Evolutionary conservation across 139 green algal genomes (phyloP).

Genomic region (Chlamydomonas asymmetrica): DNA sequence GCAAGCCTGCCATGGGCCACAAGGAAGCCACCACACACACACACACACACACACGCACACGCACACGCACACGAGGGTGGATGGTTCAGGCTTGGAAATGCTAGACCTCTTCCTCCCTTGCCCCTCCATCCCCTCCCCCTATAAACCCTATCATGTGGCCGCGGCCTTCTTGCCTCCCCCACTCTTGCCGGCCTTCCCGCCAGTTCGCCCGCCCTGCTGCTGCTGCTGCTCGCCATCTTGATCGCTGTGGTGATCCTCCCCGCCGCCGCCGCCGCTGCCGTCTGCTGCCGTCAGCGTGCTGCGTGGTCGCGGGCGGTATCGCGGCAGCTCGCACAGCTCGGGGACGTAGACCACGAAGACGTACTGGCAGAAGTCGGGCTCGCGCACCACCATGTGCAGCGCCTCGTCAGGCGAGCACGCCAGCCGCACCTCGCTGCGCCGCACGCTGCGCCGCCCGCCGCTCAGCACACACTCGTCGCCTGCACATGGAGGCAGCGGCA

Average conservation of each 20-base stretch:
- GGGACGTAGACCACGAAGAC: constrained; percentile 52
- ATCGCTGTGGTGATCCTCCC: neutral
- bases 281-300: neutral
- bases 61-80: too few species aligned
- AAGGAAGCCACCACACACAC: too few species aligned
- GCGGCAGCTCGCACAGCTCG: constrained; percentile 33
- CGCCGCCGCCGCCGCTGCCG: neutral
- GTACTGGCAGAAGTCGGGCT: constrained; percentile 60
- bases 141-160: too few species aligned
- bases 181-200: too few species aligned
- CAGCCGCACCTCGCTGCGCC: constrained; percentile 36
- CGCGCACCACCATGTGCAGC: constrained; percentile 50
- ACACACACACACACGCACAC: too few species aligned
- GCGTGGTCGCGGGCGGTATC: constrained; percentile 14
- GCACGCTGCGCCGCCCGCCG: constrained; percentile 12
- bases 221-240: too few species aligned
- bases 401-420: constrained; percentile 49
- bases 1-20: too few species aligned
- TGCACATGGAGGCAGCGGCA: constrained; percentile 2
- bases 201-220: too few species aligned
- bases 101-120: too few species aligned
- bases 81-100: too few species aligned
- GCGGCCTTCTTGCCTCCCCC: too few species aligned
- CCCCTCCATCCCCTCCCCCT: too few species aligned
- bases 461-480: constrained; percentile 40